phyloP scores from a whole-genome alignment of 305 asterid genomes.

The Coffea humblotiana region DNA sequence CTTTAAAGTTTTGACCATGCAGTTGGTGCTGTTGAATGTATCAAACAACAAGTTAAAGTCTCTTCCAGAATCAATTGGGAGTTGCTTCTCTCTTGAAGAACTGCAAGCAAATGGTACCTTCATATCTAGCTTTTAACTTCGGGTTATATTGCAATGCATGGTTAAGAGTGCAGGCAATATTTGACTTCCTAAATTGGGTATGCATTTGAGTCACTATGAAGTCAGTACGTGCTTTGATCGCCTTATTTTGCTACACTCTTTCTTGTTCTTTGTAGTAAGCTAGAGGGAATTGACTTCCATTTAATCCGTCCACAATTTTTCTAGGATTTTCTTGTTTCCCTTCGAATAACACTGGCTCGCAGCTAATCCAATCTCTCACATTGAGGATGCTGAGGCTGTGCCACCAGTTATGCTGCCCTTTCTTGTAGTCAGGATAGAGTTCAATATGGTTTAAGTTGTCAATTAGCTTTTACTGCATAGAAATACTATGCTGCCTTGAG shows the following conservation, averaged over 20 bases:
- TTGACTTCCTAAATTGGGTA: neutral
- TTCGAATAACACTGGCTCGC: too few relatives aligned
- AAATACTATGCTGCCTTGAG: neutral
- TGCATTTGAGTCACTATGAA: neutral
- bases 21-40: conserved; percentile 86
- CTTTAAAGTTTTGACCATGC: conserved; percentile 30
- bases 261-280: neutral
- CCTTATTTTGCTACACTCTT: neutral
- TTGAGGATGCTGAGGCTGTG: too few relatives aligned
- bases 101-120: conserved; percentile 89
- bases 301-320: neutral
- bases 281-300: neutral
- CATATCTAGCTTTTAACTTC: conserved; percentile 13
- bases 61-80: conserved; percentile 95
- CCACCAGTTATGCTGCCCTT: neutral
- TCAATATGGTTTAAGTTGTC: neutral
- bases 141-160: neutral
- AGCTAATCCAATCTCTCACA: too few relatives aligned
- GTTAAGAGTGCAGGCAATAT: neutral
- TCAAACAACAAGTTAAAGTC: conserved; percentile 77
- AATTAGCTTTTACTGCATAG: neutral
- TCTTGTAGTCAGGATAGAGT: neutral
- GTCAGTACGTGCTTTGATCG: neutral
- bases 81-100: conserved; percentile 94
- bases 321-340: neutral